phyloP scores from a whole-genome alignment of 75 land plant genomes.

The Pseudotsuga menziesii region DNA sequence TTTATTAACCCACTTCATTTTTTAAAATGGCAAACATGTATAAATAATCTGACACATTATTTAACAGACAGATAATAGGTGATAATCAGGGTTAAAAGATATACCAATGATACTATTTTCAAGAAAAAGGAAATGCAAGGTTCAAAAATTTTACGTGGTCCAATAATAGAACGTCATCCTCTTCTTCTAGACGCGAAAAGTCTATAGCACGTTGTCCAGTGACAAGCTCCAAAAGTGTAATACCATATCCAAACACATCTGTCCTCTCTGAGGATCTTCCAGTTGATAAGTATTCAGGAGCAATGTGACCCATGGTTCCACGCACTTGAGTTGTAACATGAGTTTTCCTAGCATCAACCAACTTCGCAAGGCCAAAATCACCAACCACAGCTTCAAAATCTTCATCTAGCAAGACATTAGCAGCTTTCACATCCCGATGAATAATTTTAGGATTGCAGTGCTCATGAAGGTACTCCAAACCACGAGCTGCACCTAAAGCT shows the following conservation, averaged over 20 bases:
- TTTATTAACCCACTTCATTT: no score
- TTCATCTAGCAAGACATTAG: constrained; percentile 86
- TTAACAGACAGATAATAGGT: no score
- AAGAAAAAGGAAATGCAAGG: no score
- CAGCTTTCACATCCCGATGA: constrained; percentile 93
- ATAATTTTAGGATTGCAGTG: constrained; percentile 92
- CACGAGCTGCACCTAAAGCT: constrained; percentile 87
- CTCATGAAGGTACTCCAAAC: constrained; percentile 79
- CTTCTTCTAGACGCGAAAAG: constrained; percentile 20
- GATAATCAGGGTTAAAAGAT: no score
- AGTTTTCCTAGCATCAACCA: constrained; percentile 68
- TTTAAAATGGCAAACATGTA: no score
- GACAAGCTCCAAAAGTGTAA: constrained; percentile 72
- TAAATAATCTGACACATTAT: no score
- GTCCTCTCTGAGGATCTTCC: constrained; percentile 92
- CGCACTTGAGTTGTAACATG: constrained; percentile 92
- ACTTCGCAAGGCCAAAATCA: constrained; percentile 89
- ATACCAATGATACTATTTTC: no score
- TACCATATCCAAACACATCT: constrained; percentile 89
- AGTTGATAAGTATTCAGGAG: constrained; percentile 90
- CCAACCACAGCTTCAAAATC: constrained; percentile 89
- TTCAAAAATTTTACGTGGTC: constrained; percentile 19
- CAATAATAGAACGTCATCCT: constrained; percentile 35
- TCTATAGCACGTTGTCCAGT: constrained; percentile 69
- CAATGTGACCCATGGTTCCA: constrained; percentile 88